A percentile compares a stretch with the other conserved stretches of the same genome.
phyloP scores from a whole-genome alignment of 345 rosid genomes.

The Arabidopsis suecica region DNA sequence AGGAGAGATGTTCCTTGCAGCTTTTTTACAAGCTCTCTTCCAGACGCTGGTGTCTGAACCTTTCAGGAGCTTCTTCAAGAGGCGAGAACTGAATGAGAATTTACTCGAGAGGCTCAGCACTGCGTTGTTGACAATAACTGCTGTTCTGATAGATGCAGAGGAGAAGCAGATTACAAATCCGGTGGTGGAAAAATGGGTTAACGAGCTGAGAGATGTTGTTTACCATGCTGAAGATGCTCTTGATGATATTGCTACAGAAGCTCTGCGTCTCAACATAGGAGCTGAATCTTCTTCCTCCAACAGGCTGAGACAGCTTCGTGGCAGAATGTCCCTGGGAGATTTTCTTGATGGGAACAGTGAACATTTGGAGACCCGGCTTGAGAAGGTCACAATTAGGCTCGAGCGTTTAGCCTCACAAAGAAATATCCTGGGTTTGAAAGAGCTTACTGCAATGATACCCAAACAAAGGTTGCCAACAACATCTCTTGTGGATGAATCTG shows the following conservation, averaged over 20 bases:
- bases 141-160: slow-evolving; percentile 50
- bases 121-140: slow-evolving; percentile 38
- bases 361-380: slow-evolving; percentile 41
- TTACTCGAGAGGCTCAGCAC: slow-evolving; percentile 41
- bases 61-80: slow-evolving; percentile 33
- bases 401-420: slow-evolving; percentile 41
- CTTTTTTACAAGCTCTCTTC: slow-evolving; percentile 44
- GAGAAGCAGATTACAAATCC: slow-evolving; percentile 45
- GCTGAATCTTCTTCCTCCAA: slow-evolving; percentile 37
- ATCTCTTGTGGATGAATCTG: slow-evolving; percentile 45
- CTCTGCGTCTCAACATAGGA: slow-evolving; percentile 36
- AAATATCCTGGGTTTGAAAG: slow-evolving; percentile 41
- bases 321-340: slow-evolving; percentile 32
- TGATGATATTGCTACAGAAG: slow-evolving; percentile 44
- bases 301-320: slow-evolving; percentile 27
- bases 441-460: slow-evolving; percentile 20
- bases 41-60: slow-evolving; percentile 35
- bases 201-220: slow-evolving; percentile 46
- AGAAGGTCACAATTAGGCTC: slow-evolving; percentile 39
- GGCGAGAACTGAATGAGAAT: slow-evolving; percentile 32
- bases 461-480: slow-evolving; percentile 41
- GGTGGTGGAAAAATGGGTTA: slow-evolving; percentile 45
- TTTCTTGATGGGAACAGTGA: slow-evolving; percentile 35
- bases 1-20: slow-evolving; percentile 33
- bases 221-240: slow-evolving; percentile 50